Evolutionary conservation across 805 yeast genomes (phyloP).

Genomic region (Metschnikowia lochheadii): DNA sequence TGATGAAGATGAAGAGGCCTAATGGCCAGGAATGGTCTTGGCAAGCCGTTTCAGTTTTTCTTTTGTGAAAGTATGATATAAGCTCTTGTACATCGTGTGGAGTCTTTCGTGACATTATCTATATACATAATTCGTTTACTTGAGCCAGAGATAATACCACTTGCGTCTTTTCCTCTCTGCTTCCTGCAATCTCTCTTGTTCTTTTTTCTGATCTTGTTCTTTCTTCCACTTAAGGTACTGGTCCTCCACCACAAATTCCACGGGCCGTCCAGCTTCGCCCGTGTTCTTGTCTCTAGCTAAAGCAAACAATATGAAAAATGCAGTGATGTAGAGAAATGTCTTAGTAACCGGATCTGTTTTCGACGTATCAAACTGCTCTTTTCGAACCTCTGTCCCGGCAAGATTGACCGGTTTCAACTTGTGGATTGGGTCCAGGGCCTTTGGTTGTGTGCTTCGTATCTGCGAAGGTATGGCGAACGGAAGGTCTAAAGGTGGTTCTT

Average conservation of each 20-base stretch:
- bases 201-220: conserved; percentile 15
- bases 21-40: neutral
- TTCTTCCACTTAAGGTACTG: conserved; percentile 29
- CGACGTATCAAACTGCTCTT: conserved; percentile 43
- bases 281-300: conserved; percentile 51
- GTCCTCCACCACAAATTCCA: conserved; percentile 36
- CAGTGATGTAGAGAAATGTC: conserved; percentile 46
- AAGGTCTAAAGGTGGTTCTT: conserved; percentile 51
- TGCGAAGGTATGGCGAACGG: conserved; percentile 49
- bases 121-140: conserved; percentile 17
- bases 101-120: neutral
- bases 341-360: conserved; percentile 57
- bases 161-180: conserved; percentile 20
- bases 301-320: conserved; percentile 47
- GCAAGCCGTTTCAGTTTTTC: neutral
- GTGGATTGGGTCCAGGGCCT: conserved; percentile 20
- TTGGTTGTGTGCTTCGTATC: conserved; percentile 23
- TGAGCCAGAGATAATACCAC: conserved; percentile 55
- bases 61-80: neutral
- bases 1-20: neutral
- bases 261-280: conserved; percentile 43
- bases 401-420: conserved; percentile 39
- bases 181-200: conserved; percentile 16
- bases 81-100: neutral
- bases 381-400: conserved; percentile 42